A percentile compares a stretch with the other conserved stretches of the same genome.
Conservation (phyloP, 2,329 filamentous ascomycete species). For the Chalaropsis thielavioides region DNA sequence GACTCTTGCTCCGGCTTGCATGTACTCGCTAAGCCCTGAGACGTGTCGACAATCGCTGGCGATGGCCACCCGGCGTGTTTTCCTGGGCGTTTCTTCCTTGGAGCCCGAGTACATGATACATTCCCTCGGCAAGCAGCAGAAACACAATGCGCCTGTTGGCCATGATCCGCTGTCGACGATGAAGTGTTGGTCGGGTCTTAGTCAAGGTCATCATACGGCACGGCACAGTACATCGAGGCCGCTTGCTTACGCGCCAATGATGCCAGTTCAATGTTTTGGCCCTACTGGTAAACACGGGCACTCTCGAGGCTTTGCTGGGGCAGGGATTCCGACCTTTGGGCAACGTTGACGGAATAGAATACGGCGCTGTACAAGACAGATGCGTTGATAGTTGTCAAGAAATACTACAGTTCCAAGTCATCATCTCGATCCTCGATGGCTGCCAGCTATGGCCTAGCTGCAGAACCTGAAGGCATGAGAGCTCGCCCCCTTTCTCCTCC, state of each 20-base stretch:
- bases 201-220: neutral
- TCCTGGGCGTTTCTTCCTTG: neutral
- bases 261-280: neutral
- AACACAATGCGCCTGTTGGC: neutral
- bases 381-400: neutral
- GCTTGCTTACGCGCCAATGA: neutral
- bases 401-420: slow-evolving; percentile 2
- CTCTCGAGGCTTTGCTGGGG: neutral
- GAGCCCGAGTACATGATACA: neutral
- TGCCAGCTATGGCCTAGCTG: neutral
- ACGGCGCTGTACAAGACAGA: neutral
- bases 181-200: neutral
- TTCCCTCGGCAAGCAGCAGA: neutral
- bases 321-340: neutral
- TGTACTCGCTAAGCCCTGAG: neutral
- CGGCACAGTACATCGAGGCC: neutral
- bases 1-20: neutral
- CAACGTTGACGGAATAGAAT: neutral
- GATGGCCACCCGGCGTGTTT: neutral
- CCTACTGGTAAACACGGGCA: neutral
- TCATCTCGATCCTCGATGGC: slow-evolving; percentile 1
- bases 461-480: neutral
- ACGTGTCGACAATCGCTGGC: neutral
- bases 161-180: neutral
- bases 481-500: neutral